Conservation (phyloP, 2,329 filamentous ascomycete species). For the Alternaria solani region DNA sequence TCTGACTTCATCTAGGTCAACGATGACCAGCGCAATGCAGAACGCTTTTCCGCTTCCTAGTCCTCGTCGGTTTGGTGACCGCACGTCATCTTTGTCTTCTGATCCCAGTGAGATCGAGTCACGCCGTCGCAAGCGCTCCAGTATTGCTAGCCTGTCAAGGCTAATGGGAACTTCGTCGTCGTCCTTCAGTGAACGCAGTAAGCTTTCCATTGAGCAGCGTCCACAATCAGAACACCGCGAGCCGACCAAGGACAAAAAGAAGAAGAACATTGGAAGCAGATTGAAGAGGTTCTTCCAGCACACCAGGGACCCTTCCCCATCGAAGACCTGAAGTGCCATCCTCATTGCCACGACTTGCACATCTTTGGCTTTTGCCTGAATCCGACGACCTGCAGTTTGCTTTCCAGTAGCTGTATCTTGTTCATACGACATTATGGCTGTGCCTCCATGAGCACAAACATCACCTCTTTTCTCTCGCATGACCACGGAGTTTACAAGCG, state of each 20-base stretch:
- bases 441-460: conserved; percentile 28
- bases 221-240: conserved; percentile 61
- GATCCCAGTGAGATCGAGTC: conserved; percentile 50
- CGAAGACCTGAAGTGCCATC: conserved; percentile 27
- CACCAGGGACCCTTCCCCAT: conserved; percentile 41
- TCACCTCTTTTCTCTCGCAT: conserved; percentile 41
- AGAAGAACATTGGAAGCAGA: conserved; percentile 73
- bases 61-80: conserved; percentile 54
- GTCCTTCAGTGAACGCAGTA: conserved; percentile 74
- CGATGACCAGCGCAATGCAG: conserved; percentile 75
- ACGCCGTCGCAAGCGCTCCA: conserved; percentile 75
- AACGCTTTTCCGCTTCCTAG: conserved; percentile 54
- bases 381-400: conserved; percentile 28
- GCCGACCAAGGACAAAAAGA: conserved; percentile 70
- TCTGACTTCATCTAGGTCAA: conserved; percentile 77
- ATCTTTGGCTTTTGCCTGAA: conserved; percentile 28
- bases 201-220: conserved; percentile 71
- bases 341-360: conserved; percentile 14
- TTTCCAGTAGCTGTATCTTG: conserved; percentile 30
- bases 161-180: conserved; percentile 71
- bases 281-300: conserved; percentile 76
- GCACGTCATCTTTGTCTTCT: conserved; percentile 54
- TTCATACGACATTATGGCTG: conserved; percentile 49
- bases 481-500: conserved; percentile 48
- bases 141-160: conserved; percentile 78